Percentiles rank a stretch among this genome's conserved stretches.
Conservation (phyloP, 192 early-diverging fungal species). For the Gigaspora rosea region DNA sequence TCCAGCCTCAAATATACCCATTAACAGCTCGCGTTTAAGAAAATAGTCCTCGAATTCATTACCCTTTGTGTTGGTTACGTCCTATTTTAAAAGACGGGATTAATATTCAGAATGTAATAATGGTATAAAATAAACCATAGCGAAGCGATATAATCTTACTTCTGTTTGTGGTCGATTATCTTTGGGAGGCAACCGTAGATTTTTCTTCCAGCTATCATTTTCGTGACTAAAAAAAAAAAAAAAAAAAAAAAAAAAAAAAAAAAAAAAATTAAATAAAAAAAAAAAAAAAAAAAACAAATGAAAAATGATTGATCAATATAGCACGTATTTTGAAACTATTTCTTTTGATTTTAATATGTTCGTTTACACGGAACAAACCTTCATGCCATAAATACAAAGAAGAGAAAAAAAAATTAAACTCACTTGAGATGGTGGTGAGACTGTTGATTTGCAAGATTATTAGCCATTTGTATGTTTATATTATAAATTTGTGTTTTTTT, state of each 20-base stretch:
- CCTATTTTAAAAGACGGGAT: conserved; percentile 41
- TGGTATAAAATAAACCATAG: not conserved
- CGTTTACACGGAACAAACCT: no score
- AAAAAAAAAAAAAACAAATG: no score
- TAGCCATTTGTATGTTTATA: no score
- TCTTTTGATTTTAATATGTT: no score
- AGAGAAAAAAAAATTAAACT: no score
- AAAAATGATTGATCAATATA: no score
- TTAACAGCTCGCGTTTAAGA: conserved; percentile 92
- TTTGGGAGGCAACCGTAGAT: conserved; percentile 75
- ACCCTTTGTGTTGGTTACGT: conserved; percentile 97
- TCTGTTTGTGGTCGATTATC: conserved; percentile 94
- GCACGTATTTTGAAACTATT: no score
- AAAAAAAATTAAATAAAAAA: not conserved
- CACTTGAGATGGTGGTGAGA: no score
- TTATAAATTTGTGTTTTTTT: no score
- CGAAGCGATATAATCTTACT: conserved; percentile 36
- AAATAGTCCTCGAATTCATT: conserved; percentile 99
- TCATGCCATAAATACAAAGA: no score
- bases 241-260: not conserved
- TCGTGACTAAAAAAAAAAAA: conserved; percentile 50
- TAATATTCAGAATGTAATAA: not conserved
- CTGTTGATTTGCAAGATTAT: no score
- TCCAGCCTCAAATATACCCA: conserved; percentile 99
- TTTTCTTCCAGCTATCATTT: conserved; percentile 75